These are phyloP conservation scores for Clarkia xantiana DNA, from an alignment of 345 rosid species.

Conservation along the genomic window DNA sequence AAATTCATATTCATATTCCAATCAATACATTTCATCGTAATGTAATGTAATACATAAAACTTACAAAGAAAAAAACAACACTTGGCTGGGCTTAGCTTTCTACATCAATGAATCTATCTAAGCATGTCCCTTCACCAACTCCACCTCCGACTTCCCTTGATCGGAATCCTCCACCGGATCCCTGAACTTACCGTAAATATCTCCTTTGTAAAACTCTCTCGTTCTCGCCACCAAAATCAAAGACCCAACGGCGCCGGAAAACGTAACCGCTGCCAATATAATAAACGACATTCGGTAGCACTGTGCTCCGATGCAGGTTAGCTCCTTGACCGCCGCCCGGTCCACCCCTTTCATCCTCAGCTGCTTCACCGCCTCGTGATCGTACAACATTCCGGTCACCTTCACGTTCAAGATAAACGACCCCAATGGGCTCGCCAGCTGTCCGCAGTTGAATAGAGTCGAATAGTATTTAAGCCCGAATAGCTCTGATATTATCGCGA, in stretches of 20 bases:
- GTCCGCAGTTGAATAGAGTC: slow-evolving; percentile 82
- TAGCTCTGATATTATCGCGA: slow-evolving; percentile 74
- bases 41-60: too few relatives aligned
- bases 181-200: slow-evolving; percentile 70
- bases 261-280: slow-evolving; percentile 32
- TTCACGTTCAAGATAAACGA: slow-evolving; percentile 66
- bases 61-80: too few relatives aligned
- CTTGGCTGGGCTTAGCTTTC: too few relatives aligned
- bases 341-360: slow-evolving; percentile 31
- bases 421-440: slow-evolving; percentile 66
- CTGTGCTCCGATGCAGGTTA: slow-evolving; percentile 42
- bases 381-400: slow-evolving; percentile 55
- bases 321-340: slow-evolving; percentile 41
- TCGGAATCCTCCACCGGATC: slow-evolving; percentile 20
- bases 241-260: slow-evolving; percentile 50
- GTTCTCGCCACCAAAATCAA: slow-evolving; percentile 57
- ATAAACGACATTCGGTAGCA: slow-evolving; percentile 55
- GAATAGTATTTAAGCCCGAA: slow-evolving; percentile 85
- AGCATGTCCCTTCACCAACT: too few relatives aligned
- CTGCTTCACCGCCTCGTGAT: slow-evolving; percentile 45
- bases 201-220: slow-evolving; percentile 55
- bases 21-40: too few relatives aligned
- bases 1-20: too few relatives aligned
- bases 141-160: neutral
- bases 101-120: too few relatives aligned